Percentiles rank a stretch among this genome's conserved stretches.
These are phyloP conservation scores for Lepidium aucheri DNA, from an alignment of 345 rosid genomes.

Conservation along the genomic window DNA sequence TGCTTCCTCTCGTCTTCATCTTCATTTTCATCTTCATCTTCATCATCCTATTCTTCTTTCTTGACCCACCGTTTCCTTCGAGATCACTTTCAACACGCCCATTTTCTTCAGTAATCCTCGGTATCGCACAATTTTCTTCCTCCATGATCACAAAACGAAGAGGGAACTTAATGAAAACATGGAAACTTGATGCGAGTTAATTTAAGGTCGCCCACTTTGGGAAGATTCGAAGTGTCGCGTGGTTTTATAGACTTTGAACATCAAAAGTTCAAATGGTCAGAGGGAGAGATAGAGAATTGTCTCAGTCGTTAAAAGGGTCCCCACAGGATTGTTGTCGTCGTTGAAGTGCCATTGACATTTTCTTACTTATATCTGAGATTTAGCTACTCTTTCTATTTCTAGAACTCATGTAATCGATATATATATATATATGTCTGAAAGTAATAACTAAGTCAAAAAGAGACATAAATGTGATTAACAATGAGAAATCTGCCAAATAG, in stretches of 20 bases:
- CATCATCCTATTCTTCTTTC: background rate
- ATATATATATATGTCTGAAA: background rate
- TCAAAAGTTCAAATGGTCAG: background rate
- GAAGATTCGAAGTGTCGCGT: background rate
- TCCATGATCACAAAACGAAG: constrained; percentile 8
- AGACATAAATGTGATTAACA: background rate
- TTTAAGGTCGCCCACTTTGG: background rate
- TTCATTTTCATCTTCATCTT: background rate
- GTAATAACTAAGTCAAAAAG: background rate
- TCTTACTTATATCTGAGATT: constrained; percentile 5
- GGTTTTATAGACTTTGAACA: background rate
- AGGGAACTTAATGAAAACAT: background rate
- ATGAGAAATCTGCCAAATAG: no score
- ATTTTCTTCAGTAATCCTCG: background rate
- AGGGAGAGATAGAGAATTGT: background rate
- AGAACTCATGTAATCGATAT: background rate
- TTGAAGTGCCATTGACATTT: constrained; percentile 26
- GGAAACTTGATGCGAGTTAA: background rate
- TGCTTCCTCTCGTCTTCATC: background rate
- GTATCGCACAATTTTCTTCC: background rate
- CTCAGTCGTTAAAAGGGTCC: constrained; percentile 9
- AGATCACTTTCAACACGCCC: background rate
- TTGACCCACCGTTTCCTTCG: background rate
- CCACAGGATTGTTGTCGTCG: background rate
- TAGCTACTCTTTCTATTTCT: background rate